A percentile compares a stretch with the other conserved stretches of the same genome.
Conservation (phyloP, 805 yeast genomes). For the Metschnikowia cubensis region DNA sequence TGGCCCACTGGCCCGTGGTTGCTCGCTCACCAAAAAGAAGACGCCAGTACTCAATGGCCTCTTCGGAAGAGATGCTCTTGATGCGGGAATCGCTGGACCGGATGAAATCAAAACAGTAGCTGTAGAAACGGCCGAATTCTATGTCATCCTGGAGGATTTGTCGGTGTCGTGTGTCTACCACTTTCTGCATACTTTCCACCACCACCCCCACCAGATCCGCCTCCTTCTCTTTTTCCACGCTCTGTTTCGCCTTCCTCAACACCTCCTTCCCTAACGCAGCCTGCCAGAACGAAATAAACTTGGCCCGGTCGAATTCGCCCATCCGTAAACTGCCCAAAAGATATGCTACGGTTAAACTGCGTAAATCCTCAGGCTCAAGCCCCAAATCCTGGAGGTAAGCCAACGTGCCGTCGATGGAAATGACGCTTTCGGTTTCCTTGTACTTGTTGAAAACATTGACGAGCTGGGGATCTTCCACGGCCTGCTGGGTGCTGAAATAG, state of each 20-base stretch:
- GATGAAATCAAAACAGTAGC: slow-evolving; percentile 64
- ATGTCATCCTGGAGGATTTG: slow-evolving; percentile 23
- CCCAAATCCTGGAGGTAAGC: slow-evolving; percentile 62
- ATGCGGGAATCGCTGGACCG: slow-evolving; percentile 50
- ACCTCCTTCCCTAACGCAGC: slow-evolving; percentile 9
- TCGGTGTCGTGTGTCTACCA: slow-evolving; percentile 6
- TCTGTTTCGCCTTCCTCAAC: too few relatives aligned
- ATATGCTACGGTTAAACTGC: slow-evolving; percentile 66
- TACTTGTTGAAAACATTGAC: slow-evolving; percentile 32
- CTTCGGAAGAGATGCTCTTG: slow-evolving; percentile 52
- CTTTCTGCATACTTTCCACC: slow-evolving; percentile 37
- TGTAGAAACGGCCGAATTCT: slow-evolving; percentile 58
- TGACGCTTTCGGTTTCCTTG: slow-evolving; percentile 30
- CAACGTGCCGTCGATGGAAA: slow-evolving; percentile 79
- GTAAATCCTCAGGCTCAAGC: slow-evolving; percentile 69
- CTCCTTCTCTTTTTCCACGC: too few relatives aligned
- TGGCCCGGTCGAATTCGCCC: slow-evolving; percentile 52
- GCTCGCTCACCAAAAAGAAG: slow-evolving; percentile 44
- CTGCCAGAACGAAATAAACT: slow-evolving; percentile 60
- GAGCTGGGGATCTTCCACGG: slow-evolving; percentile 13
- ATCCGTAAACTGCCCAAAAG: slow-evolving; percentile 61
- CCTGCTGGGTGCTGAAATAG: slow-evolving; percentile 17
- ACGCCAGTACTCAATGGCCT: slow-evolving; percentile 75
- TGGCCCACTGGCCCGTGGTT: not conserved
- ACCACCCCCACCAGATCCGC: too few relatives aligned